These are phyloP conservation scores for Phytophthora hibernalis DNA, from an alignment of 352 stramenopile genomes.

Conservation along the genomic window DNA sequence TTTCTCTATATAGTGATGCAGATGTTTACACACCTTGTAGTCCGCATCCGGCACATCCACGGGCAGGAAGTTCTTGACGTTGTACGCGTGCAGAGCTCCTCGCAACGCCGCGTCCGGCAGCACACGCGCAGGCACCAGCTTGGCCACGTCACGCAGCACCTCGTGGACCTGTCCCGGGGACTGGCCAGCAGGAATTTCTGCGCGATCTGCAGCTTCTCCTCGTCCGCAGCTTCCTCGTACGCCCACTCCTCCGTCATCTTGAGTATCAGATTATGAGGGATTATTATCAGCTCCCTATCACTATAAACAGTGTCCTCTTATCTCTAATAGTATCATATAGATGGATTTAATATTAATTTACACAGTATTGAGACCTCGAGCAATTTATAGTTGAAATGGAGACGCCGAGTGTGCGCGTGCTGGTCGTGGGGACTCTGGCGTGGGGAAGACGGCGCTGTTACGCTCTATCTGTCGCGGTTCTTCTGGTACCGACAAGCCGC, in stretches of 20 bases:
- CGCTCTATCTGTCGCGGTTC: slow-evolving; percentile 55
- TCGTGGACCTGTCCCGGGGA: slow-evolving; percentile 91
- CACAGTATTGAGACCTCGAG: neutral
- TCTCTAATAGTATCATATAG: slow-evolving; percentile 9
- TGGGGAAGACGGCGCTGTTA: slow-evolving; percentile 85
- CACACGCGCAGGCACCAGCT: slow-evolving; percentile 78
- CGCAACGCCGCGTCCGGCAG: slow-evolving; percentile 75
- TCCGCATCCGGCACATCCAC: slow-evolving; percentile 75
- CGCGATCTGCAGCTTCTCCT: slow-evolving; percentile 91
- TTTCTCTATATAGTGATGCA: neutral
- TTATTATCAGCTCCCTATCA: slow-evolving; percentile 4
- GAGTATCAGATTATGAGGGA: slow-evolving; percentile 9
- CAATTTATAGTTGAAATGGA: slow-evolving; percentile 56
- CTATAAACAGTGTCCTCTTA: neutral
- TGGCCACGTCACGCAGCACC: slow-evolving; percentile 83
- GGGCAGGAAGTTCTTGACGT: slow-evolving; percentile 71
- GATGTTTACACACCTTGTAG: slow-evolving; percentile 62
- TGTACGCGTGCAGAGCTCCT: slow-evolving; percentile 83
- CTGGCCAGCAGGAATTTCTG: slow-evolving; percentile 91
- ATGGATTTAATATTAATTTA: neutral
- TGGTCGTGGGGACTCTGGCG: slow-evolving; percentile 87
- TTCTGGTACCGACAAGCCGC: slow-evolving; percentile 19
- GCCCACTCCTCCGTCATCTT: slow-evolving; percentile 73
- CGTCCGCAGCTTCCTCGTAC: slow-evolving; percentile 78
- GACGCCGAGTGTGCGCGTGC: slow-evolving; percentile 72